Evolutionary conservation across 371 early-diverging fungal genomes (phyloP).

Genomic region (Syncephalastrum sp.): DNA sequence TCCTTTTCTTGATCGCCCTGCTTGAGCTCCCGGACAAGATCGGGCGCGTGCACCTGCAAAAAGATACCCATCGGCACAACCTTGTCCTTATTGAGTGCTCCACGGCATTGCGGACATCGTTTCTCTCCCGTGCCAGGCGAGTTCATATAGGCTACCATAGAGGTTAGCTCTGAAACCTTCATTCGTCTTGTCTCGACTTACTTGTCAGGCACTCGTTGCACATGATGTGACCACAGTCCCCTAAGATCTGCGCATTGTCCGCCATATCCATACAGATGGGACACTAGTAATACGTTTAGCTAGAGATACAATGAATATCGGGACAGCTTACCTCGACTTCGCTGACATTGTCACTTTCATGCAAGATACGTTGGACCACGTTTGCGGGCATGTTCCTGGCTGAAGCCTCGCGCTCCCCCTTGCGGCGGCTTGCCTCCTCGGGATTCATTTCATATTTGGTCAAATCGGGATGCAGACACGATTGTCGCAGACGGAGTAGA

Average conservation of each 20-base stretch:
- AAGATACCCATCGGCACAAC: slow-evolving; percentile 29
- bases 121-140: slow-evolving; percentile 16
- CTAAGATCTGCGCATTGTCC: slow-evolving; percentile 27
- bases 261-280: slow-evolving; percentile 52
- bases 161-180: not conserved
- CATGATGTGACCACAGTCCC: slow-evolving; percentile 44
- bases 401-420: slow-evolving; percentile 7
- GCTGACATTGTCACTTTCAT: slow-evolving; percentile 9
- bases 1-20: slow-evolving; percentile 1
- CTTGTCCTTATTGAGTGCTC: slow-evolving; percentile 13
- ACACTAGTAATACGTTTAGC: slow-evolving; percentile 18
- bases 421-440: slow-evolving; percentile 5
- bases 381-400: slow-evolving; percentile 10
- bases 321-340: slow-evolving; percentile 19
- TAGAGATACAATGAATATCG: not conserved
- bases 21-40: slow-evolving; percentile 14
- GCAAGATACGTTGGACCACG: slow-evolving; percentile 27
- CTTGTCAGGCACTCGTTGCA: slow-evolving; percentile 44
- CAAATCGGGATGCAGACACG: slow-evolving; percentile 40
- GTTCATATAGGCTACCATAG: slow-evolving; percentile 20
- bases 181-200: slow-evolving; percentile 7
- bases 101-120: slow-evolving; percentile 46
- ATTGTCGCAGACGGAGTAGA: slow-evolving; percentile 37
- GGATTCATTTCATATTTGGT: slow-evolving; percentile 17
- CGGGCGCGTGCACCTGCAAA: slow-evolving; percentile 29